Conservation (phyloP, 805 yeast genomes). For the Nakazawaea wyomingensis region DNA sequence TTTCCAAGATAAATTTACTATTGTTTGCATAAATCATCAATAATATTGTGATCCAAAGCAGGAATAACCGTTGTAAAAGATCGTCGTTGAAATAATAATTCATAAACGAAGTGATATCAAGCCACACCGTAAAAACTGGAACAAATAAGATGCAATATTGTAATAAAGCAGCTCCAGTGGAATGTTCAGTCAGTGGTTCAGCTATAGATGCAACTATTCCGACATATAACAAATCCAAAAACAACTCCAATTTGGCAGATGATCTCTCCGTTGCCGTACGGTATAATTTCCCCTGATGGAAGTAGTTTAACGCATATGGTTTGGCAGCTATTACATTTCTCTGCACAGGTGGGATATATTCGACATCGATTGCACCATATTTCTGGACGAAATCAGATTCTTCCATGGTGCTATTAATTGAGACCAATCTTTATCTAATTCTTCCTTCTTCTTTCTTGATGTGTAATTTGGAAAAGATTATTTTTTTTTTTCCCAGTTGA, state of each 20-base stretch:
- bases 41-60: constrained; percentile 47
- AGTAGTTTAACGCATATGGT: constrained; percentile 59
- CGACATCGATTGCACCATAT: constrained; percentile 44
- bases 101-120: constrained; percentile 58
- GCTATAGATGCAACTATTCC: constrained; percentile 61
- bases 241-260: constrained; percentile 49
- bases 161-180: constrained; percentile 40
- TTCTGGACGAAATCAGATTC: constrained; percentile 40
- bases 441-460: no score
- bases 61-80: constrained; percentile 44
- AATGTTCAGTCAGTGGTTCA: constrained; percentile 43
- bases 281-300: constrained; percentile 49
- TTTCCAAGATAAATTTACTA: constrained; percentile 32
- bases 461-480: no score
- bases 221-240: constrained; percentile 58
- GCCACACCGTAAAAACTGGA: constrained; percentile 63
- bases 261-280: constrained; percentile 53
- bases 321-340: constrained; percentile 35
- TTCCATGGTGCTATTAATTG: neutral
- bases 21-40: constrained; percentile 49
- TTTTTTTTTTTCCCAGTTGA: no score
- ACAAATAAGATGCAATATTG: constrained; percentile 45
- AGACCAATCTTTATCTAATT: no score
- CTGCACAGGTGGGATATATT: constrained; percentile 39
- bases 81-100: constrained; percentile 61